A percentile compares a stretch with the other conserved stretches of the same genome.
These are phyloP conservation scores for Coemansia sp. DNA, from an alignment of 192 early-diverging fungal species.

Conservation along the genomic window DNA sequence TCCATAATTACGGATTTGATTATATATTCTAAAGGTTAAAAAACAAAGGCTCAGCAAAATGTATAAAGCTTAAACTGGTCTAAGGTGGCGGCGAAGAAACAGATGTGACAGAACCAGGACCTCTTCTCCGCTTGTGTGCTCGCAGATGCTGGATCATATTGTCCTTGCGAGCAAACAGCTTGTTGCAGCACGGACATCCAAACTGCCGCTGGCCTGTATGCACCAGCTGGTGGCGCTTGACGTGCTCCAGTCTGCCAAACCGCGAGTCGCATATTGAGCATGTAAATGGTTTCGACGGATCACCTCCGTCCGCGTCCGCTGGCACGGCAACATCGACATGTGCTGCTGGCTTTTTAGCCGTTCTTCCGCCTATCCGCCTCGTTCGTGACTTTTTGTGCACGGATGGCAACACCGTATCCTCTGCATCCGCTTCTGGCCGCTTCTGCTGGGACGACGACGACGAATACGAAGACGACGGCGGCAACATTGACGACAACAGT, in stretches of 20 bases:
- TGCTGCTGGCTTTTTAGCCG: neutral
- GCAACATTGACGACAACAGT: neutral
- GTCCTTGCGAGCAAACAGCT: constrained; percentile 71
- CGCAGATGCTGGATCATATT: constrained; percentile 83
- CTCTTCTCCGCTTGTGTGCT: constrained; percentile 57
- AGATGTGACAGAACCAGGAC: too few species aligned
- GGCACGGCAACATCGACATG: neutral
- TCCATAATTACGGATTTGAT: neutral
- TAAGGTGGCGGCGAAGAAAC: too few species aligned
- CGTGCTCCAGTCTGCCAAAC: constrained; percentile 56
- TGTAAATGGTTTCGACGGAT: constrained; percentile 50
- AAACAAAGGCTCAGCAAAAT: too few species aligned
- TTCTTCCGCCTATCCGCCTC: neutral
- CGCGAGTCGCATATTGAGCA: constrained; percentile 60
- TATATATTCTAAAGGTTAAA: too few species aligned
- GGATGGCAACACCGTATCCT: neutral
- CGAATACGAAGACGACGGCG: too few species aligned
- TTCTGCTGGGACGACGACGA: neutral
- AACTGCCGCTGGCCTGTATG: constrained; percentile 67
- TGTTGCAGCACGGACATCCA: constrained; percentile 62
- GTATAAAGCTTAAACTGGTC: too few species aligned
- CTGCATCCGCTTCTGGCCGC: neutral
- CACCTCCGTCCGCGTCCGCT: constrained; percentile 7
- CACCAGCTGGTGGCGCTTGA: constrained; percentile 55
- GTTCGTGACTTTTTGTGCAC: neutral